A percentile compares a stretch with the other conserved stretches of the same genome.
phyloP scores from a whole-genome alignment of 2,329 filamentous ascomycete species.

The Penicillium capsulatum region DNA sequence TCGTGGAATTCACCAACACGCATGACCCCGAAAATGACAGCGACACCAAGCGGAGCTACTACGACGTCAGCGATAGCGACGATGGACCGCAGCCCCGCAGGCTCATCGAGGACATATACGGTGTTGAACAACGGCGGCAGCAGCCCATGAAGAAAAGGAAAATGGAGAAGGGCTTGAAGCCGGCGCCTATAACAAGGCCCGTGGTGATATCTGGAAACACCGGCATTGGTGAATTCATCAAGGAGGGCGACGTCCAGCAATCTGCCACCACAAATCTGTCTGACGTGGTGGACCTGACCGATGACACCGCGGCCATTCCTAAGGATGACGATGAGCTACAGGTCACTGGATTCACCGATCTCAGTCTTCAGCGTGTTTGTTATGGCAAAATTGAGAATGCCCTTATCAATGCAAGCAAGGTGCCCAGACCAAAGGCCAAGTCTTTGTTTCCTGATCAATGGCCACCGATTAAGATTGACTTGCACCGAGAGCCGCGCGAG shows the following conservation, averaged over 20 bases:
- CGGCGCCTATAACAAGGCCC: slow-evolving; percentile 42
- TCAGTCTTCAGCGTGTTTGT: slow-evolving; percentile 68
- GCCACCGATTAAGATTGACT: slow-evolving; percentile 69
- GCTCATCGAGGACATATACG: slow-evolving; percentile 71
- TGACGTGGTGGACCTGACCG: slow-evolving; percentile 45
- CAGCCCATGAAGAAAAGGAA: slow-evolving; percentile 65
- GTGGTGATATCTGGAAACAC: slow-evolving; percentile 50
- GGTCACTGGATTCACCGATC: slow-evolving; percentile 53
- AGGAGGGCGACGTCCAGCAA: slow-evolving; percentile 51
- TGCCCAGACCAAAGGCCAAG: slow-evolving; percentile 65
- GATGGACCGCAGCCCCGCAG: slow-evolving; percentile 23
- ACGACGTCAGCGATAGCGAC: slow-evolving; percentile 32
- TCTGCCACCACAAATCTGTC: slow-evolving; percentile 49
- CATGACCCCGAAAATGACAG: slow-evolving; percentile 23
- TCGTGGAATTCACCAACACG: slow-evolving; percentile 29
- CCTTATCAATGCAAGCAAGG: slow-evolving; percentile 60
- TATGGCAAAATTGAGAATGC: slow-evolving; percentile 71
- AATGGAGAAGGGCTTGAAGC: slow-evolving; percentile 45
- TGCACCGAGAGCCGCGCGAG: slow-evolving; percentile 58
- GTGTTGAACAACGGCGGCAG: slow-evolving; percentile 62
- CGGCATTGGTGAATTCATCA: slow-evolving; percentile 62
- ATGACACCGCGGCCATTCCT: slow-evolving; percentile 17
- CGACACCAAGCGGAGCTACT: slow-evolving; percentile 29
- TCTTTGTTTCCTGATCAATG: slow-evolving; percentile 52
- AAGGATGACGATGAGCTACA: slow-evolving; percentile 40